These are phyloP conservation scores for Acorus calamus DNA, from an alignment of 106 monocot species.

Conservation along the genomic window DNA sequence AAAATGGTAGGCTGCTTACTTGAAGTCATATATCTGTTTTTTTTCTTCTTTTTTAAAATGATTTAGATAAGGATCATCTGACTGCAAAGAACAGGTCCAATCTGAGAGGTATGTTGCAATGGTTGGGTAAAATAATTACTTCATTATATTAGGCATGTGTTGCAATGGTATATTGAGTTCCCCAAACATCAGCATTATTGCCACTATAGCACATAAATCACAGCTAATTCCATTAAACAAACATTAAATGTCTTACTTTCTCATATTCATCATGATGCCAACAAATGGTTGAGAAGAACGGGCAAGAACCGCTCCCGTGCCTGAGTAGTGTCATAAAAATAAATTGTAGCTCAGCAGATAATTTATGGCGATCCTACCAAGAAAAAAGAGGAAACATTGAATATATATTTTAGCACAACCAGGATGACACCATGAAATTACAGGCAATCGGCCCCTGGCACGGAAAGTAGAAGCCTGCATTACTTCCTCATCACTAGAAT, in stretches of 20 bases:
- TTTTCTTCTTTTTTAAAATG: too few relatives aligned
- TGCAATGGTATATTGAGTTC: too few relatives aligned
- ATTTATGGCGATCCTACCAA: background rate
- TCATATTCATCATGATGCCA: slow-evolving; percentile 80
- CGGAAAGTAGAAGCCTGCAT: slow-evolving; percentile 79
- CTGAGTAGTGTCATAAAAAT: slow-evolving; percentile 17
- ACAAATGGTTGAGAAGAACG: slow-evolving; percentile 94
- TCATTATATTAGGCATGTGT: too few relatives aligned
- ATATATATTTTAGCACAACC: slow-evolving; percentile 30
- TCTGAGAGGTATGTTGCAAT: too few relatives aligned
- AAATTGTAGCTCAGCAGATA: background rate
- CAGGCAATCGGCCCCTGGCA: slow-evolving; percentile 69
- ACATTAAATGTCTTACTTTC: slow-evolving; percentile 35
- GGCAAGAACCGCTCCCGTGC: slow-evolving; percentile 83
- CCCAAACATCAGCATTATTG: too few relatives aligned
- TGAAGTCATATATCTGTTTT: too few relatives aligned
- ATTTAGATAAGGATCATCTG: too few relatives aligned
- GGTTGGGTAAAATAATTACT: too few relatives aligned
- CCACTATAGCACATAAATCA: too few relatives aligned
- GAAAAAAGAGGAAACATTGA: background rate
- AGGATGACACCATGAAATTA: slow-evolving; percentile 87
- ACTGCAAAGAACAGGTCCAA: too few relatives aligned
- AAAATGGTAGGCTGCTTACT: background rate
- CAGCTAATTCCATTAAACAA: too few relatives aligned
- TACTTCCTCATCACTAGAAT: slow-evolving; percentile 77